phyloP scores from a whole-genome alignment of 2,329 filamentous ascomycete species.

The Rachicladosporium sp. region DNA sequence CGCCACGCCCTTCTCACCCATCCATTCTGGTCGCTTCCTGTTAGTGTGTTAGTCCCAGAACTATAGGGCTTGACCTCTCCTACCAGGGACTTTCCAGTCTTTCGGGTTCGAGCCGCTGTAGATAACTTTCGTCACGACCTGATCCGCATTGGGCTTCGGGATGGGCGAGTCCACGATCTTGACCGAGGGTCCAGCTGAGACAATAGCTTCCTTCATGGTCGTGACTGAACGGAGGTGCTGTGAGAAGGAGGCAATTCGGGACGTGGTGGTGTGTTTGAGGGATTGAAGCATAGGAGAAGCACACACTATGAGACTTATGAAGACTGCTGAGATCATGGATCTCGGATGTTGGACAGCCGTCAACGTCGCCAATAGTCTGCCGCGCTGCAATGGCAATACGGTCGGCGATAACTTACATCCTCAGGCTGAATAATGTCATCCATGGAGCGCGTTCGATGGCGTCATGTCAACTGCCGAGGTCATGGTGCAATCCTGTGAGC shows the following conservation, averaged over 20 bases:
- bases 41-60: neutral
- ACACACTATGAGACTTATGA: no score
- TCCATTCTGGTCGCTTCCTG: conserved; percentile 7
- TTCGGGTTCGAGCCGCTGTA: conserved; percentile 22
- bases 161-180: conserved; percentile 30
- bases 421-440: no score
- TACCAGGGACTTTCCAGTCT: conserved; percentile 14
- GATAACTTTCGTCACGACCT: conserved; percentile 22
- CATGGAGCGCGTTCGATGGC: no score
- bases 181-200: conserved; percentile 23
- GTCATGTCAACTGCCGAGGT: no score
- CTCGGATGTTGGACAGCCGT: no score
- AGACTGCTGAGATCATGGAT: no score
- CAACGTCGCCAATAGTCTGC: no score
- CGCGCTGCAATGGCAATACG: no score
- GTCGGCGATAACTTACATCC: no score
- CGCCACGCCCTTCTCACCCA: conserved; percentile 2
- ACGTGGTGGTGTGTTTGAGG: no score
- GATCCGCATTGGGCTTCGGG: conserved; percentile 25
- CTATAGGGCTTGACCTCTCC: neutral
- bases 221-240: conserved; percentile 2
- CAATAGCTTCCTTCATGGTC: conserved; percentile 26
- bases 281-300: no score
- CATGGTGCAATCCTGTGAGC: no score
- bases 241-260: neutral